Evolutionary conservation across 768 basidiomycete species (phyloP).

Genomic region (Suillus luteus): DNA sequence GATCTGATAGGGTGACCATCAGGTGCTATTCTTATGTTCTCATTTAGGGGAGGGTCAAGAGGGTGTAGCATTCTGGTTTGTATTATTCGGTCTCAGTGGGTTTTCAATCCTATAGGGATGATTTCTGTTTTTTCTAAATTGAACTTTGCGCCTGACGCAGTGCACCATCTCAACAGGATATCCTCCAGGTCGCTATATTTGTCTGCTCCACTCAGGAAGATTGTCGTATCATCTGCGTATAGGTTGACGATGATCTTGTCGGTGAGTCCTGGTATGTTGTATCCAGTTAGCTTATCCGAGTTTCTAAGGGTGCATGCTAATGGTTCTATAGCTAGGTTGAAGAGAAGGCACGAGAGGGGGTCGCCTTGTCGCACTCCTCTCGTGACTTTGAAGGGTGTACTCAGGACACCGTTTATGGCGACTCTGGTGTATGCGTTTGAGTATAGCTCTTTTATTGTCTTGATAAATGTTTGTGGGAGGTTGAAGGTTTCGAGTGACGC

Average conservation of each 20-base stretch:
- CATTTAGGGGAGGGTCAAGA: background rate
- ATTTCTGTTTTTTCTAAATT: conserved; percentile 28
- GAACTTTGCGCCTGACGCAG: conserved; percentile 17
- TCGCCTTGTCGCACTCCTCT: fast-evolving
- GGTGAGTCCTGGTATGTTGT: fast-evolving
- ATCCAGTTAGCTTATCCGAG: conserved; percentile 19
- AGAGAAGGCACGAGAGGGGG: background rate
- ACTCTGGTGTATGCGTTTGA: background rate
- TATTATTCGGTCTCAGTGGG: background rate
- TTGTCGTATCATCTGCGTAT: background rate
- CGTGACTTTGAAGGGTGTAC: background rate
- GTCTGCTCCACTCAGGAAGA: conserved; percentile 18
- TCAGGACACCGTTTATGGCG: fast-evolving
- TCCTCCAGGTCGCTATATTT: conserved; percentile 10
- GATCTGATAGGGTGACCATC: background rate
- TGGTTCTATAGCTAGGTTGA: background rate
- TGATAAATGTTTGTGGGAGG: conserved; percentile 33
- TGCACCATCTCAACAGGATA: conserved; percentile 18
- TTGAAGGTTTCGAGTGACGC: conserved; percentile 22
- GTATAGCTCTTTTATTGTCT: conserved; percentile 9
- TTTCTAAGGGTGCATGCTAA: conserved; percentile 16
- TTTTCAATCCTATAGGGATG: conserved; percentile 7
- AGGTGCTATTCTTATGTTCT: background rate
- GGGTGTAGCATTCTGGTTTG: background rate
- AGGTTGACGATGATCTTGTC: background rate